Evolutionary conservation across 2,329 filamentous ascomycete genomes (phyloP).

Genomic region (Alternaria conjuncta): DNA sequence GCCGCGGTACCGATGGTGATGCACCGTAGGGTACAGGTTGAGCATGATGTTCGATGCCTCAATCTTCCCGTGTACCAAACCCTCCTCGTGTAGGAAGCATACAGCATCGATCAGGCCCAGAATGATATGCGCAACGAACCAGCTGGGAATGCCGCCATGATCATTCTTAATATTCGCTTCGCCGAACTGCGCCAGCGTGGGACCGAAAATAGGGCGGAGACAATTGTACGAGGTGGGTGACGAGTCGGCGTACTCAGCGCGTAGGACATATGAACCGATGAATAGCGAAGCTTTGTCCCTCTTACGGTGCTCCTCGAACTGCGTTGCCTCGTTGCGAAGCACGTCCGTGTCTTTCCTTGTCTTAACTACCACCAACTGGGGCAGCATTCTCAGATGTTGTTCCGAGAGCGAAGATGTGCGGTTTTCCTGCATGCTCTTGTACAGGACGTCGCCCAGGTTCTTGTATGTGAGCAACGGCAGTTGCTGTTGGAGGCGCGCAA

Average conservation of each 20-base stretch:
- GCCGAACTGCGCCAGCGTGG: constrained; percentile 14
- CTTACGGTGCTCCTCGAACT: not conserved
- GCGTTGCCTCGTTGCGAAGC: not conserved
- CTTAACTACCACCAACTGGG: constrained; percentile 9
- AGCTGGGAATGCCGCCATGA: constrained; percentile 5
- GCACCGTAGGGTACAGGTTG: constrained; percentile 5
- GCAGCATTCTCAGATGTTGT: not conserved
- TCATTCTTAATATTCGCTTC: not conserved
- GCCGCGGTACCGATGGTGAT: constrained; percentile 11
- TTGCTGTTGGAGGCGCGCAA: not conserved
- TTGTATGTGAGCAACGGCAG: not conserved
- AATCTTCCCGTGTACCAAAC: constrained; percentile 8
- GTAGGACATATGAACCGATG: not conserved
- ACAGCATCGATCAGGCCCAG: constrained; percentile 14
- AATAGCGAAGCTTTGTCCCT: not conserved
- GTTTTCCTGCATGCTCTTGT: not conserved
- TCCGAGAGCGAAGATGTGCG: not conserved
- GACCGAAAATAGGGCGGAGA: constrained; percentile 17
- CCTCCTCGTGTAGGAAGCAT: constrained; percentile 4
- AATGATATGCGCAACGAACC: constrained; percentile 21
- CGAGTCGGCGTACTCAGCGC: not conserved
- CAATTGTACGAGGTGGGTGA: constrained; percentile 6
- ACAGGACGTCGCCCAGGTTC: not conserved
- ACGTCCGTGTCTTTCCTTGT: not conserved
- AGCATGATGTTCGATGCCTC: constrained; percentile 9